These are phyloP conservation scores for Sugiyamaella valdiviana DNA, from an alignment of 805 yeast species.

Conservation along the genomic window DNA sequence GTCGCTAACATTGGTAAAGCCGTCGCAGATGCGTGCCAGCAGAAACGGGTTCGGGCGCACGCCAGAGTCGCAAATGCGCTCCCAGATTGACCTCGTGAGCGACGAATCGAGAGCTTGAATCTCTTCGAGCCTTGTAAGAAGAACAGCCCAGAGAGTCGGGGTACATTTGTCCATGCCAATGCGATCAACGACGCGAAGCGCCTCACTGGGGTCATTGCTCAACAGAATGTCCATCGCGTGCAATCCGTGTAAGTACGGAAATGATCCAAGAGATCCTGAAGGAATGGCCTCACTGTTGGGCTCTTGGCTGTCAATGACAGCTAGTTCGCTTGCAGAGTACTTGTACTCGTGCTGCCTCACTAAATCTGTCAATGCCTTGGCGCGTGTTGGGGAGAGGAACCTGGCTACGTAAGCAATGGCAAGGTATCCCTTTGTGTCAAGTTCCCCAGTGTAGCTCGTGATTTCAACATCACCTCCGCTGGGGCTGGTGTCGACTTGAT, in stretches of 20 bases:
- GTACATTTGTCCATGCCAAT: slow-evolving; percentile 8
- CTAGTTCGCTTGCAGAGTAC: slow-evolving; percentile 16
- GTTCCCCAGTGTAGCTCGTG: too few species aligned
- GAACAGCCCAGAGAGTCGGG: slow-evolving; percentile 25
- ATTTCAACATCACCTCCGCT: too few species aligned
- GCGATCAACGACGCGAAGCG: slow-evolving; percentile 10
- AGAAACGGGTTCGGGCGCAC: slow-evolving; percentile 11
- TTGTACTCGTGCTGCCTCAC: slow-evolving; percentile 18
- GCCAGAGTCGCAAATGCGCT: slow-evolving; percentile 9
- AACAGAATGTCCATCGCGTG: slow-evolving; percentile 15
- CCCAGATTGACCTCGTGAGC: slow-evolving; percentile 17
- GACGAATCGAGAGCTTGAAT: slow-evolving; percentile 18
- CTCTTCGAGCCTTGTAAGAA: slow-evolving; percentile 18
- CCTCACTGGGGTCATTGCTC: slow-evolving; percentile 13
- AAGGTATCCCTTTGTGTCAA: slow-evolving; percentile 29
- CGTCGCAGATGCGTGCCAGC: slow-evolving; percentile 9
- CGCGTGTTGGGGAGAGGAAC: slow-evolving; percentile 10
- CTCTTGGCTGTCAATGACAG: slow-evolving; percentile 5
- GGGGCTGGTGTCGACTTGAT: too few species aligned
- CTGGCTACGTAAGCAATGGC: slow-evolving; percentile 24
- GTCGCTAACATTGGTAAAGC: slow-evolving; percentile 3
- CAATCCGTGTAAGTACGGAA: slow-evolving; percentile 19
- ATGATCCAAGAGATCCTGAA: slow-evolving; percentile 16
- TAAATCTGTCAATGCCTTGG: slow-evolving; percentile 11
- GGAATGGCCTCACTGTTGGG: neutral